Evolutionary conservation across 257 asterid species (phyloP).

Genomic region (Gynochthodes officinalis): DNA sequence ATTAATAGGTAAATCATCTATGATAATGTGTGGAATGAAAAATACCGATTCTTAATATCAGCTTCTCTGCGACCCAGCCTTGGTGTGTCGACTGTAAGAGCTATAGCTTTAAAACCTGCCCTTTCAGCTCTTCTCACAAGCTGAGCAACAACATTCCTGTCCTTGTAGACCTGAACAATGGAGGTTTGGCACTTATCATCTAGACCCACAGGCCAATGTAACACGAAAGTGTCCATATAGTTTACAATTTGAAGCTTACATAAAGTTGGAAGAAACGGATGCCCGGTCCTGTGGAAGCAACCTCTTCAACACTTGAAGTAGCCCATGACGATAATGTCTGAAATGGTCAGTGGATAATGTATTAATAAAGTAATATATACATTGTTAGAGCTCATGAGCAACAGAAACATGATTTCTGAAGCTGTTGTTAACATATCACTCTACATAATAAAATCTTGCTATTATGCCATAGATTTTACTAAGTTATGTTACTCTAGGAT

Average conservation of each 20-base stretch:
- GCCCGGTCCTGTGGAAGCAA: conserved; percentile 72
- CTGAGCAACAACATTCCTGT: conserved; percentile 87
- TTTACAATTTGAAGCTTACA: conserved; percentile 25
- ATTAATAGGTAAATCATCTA: background rate
- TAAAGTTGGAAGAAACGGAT: conserved; percentile 53
- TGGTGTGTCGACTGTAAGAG: conserved; percentile 92
- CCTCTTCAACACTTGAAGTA: conserved; percentile 77
- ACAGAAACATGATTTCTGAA: background rate
- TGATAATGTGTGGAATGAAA: background rate
- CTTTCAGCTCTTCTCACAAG: conserved; percentile 87
- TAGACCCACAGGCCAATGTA: background rate
- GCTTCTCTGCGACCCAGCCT: conserved; percentile 87
- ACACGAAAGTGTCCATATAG: background rate
- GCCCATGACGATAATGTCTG: conserved; percentile 79
- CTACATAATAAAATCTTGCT: background rate
- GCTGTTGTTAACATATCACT: background rate
- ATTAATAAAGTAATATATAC: conserved; percentile 13
- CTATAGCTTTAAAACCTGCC: conserved; percentile 96
- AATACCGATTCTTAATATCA: conserved; percentile 82
- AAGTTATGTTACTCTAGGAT: background rate
- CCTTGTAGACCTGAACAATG: conserved; percentile 69
- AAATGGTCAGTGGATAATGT: conserved; percentile 18
- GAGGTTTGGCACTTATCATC: background rate
- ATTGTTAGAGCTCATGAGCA: background rate
- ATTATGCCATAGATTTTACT: background rate